Evolutionary conservation across 2,329 filamentous ascomycete species (phyloP).

Genomic region (Apiospora arundinis): DNA sequence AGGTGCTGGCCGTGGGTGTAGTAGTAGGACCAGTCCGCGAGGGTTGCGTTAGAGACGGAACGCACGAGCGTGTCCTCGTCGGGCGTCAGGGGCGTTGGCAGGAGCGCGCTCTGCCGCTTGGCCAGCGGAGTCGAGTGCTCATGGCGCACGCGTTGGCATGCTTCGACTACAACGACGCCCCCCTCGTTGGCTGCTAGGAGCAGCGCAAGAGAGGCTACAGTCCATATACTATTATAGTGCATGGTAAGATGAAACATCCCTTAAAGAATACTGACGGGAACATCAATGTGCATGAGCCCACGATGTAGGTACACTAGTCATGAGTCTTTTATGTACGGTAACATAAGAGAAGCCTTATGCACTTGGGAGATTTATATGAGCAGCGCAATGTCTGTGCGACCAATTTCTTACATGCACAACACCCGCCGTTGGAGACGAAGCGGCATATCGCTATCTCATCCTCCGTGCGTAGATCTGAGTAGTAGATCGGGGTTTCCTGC

Average conservation of each 20-base stretch:
- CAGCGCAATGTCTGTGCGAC: neutral
- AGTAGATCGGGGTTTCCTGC: neutral
- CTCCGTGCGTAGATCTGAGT: neutral
- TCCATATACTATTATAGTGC: neutral
- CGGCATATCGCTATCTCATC: neutral
- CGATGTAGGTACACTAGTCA: neutral
- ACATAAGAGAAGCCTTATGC: neutral
- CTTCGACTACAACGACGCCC: neutral
- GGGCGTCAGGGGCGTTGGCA: slow-evolving; percentile 31
- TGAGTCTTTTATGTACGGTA: neutral
- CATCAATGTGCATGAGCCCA: neutral
- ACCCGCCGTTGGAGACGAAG: neutral
- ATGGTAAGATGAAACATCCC: neutral
- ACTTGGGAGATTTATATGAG: neutral
- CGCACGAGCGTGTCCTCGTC: slow-evolving; percentile 37
- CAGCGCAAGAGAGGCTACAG: neutral
- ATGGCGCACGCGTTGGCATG: slow-evolving; percentile 22
- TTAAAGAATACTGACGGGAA: neutral
- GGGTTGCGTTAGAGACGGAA: slow-evolving; percentile 36
- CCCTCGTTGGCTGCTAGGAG: neutral
- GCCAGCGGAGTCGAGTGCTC: slow-evolving; percentile 19
- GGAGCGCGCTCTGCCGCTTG: slow-evolving; percentile 32
- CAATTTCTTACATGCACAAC: neutral
- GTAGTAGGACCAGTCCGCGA: slow-evolving; percentile 42
- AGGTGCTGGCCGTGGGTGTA: slow-evolving; percentile 42